Conservation (phyloP, 805 yeast species). For the Myxozyma kluyveri region DNA sequence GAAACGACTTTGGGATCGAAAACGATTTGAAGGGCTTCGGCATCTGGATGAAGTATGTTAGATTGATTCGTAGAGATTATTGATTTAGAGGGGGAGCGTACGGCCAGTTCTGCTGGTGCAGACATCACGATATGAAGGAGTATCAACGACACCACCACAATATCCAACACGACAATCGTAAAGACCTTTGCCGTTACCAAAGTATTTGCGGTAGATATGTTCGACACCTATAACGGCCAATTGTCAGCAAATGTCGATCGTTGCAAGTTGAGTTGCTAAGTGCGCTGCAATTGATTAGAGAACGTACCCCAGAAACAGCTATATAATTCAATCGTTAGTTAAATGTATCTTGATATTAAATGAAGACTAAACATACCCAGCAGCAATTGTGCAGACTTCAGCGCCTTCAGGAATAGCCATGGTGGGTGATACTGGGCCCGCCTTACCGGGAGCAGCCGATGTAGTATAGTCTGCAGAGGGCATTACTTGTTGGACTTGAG, state of each 20-base stretch:
- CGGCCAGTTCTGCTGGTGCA: constrained; percentile 71
- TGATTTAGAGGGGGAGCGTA: constrained; percentile 5
- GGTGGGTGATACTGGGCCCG: constrained; percentile 33
- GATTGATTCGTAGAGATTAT: neutral
- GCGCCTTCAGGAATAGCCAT: constrained; percentile 45
- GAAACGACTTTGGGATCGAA: constrained; percentile 68
- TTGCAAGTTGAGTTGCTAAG: neutral
- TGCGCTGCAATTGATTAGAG: too few species aligned
- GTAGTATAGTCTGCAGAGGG: too few species aligned
- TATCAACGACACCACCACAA: constrained; percentile 64
- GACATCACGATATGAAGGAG: constrained; percentile 68
- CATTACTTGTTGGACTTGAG: too few species aligned
- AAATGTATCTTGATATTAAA: neutral
- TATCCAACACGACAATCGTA: constrained; percentile 83
- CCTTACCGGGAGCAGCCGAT: constrained; percentile 9
- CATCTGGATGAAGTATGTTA: constrained; percentile 39
- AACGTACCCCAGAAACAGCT: constrained; percentile 47
- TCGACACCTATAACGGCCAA: constrained; percentile 49
- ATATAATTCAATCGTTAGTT: neutral
- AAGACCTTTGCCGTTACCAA: constrained; percentile 56
- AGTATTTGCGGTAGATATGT: constrained; percentile 71
- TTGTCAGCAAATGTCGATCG: neutral
- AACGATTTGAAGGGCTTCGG: constrained; percentile 80
- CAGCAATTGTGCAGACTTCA: constrained; percentile 58
- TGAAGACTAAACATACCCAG: constrained; percentile 16